Percentiles rank a stretch among this genome's conserved stretches.
Evolutionary conservation across 495 filamentous ascomycete genomes (phyloP).

Genomic region (Penicillium chermesinum): DNA sequence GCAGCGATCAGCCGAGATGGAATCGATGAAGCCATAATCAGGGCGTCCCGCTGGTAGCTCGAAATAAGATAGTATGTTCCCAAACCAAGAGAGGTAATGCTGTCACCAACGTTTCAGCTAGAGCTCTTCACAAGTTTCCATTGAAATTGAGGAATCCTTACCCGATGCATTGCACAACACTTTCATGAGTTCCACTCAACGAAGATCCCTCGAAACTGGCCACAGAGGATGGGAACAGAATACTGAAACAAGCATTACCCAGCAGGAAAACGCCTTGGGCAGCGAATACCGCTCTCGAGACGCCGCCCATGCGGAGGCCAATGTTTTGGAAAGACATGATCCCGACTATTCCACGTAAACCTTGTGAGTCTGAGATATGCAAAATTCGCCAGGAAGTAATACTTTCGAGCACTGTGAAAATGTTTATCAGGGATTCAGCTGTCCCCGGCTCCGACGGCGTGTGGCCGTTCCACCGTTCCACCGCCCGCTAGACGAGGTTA

Average conservation of each 20-base stretch:
- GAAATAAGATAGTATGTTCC: slow-evolving; percentile 17
- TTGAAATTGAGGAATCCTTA: background rate
- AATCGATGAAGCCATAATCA: slow-evolving; percentile 13
- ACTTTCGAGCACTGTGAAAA: too few species aligned
- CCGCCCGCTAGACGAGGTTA: too few species aligned
- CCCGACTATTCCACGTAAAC: too few species aligned
- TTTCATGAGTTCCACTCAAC: slow-evolving; percentile 6
- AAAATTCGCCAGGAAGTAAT: too few species aligned
- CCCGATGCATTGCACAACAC: slow-evolving; percentile 9
- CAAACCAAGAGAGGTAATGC: slow-evolving; percentile 12
- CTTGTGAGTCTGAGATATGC: too few species aligned
- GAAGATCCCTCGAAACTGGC: slow-evolving; percentile 11
- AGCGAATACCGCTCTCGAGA: slow-evolving; percentile 13
- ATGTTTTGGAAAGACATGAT: slow-evolving; percentile 12
- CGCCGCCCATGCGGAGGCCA: slow-evolving; percentile 15
- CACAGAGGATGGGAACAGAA: slow-evolving; percentile 11
- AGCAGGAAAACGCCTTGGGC: slow-evolving; percentile 15
- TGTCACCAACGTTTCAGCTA: slow-evolving; percentile 13
- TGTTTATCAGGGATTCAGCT: too few species aligned
- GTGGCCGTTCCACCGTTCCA: too few species aligned
- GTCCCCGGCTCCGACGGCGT: too few species aligned
- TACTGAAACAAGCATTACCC: slow-evolving; percentile 16
- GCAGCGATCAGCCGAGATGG: slow-evolving; percentile 13
- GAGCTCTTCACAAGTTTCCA: background rate
- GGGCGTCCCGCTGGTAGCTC: slow-evolving; percentile 10